Conservation (phyloP, 768 basidiomycete species). For the Tephrocybe rancida region DNA sequence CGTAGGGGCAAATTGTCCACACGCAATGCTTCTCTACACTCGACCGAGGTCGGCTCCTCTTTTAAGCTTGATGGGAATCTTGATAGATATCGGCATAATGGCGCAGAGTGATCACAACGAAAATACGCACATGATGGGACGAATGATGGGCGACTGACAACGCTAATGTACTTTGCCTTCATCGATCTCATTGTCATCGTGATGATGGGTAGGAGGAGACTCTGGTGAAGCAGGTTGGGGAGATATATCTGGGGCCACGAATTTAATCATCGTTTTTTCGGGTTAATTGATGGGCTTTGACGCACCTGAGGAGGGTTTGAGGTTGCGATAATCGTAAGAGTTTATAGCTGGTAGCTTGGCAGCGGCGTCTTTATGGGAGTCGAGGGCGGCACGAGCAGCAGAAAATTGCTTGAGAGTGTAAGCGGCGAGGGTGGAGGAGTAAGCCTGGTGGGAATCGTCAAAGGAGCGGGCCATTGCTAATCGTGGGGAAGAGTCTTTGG, state of each 20-base stretch:
- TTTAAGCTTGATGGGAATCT: too few relatives aligned
- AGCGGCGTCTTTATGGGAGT: constrained; percentile 32
- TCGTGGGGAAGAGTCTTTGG: background rate
- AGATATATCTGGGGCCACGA: background rate
- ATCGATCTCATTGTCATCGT: background rate
- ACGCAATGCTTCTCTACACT: too few relatives aligned
- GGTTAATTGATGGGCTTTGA: background rate
- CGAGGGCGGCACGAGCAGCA: constrained; percentile 35
- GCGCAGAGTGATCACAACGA: background rate
- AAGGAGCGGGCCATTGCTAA: constrained; percentile 16
- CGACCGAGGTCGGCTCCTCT: too few relatives aligned
- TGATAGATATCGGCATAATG: too few relatives aligned
- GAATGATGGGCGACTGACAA: background rate
- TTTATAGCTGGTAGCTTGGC: constrained; percentile 40
- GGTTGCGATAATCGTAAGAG: constrained; percentile 21
- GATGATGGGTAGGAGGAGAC: background rate
- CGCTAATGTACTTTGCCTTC: background rate
- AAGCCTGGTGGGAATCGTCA: constrained; percentile 34
- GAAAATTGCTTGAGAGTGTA: constrained; percentile 51
- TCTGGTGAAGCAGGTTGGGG: background rate
- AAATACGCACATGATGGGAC: background rate
- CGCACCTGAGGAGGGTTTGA: constrained; percentile 9
- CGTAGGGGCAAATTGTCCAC: background rate
- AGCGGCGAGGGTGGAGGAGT: constrained; percentile 49
- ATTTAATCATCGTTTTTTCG: background rate